phyloP scores from a whole-genome alignment of 805 yeast genomes.

The Metschnikowia vanudenii region DNA sequence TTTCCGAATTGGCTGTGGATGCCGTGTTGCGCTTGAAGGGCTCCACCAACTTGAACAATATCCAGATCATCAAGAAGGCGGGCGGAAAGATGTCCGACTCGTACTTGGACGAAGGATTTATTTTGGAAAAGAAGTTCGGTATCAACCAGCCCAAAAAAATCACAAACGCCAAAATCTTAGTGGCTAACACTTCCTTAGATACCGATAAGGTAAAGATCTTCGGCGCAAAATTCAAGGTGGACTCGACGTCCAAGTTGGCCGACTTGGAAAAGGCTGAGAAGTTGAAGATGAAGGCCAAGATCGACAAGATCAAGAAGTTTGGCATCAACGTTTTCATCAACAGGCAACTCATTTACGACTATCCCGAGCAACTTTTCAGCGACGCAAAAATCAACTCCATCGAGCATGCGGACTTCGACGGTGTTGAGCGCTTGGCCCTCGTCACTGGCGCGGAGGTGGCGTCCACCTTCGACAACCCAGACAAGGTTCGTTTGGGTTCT shows the following conservation, averaged over 20 bases:
- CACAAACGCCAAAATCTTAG: slow-evolving; percentile 78
- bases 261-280: slow-evolving; percentile 93
- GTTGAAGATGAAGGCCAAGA: slow-evolving; percentile 86
- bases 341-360: slow-evolving; percentile 95
- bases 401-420: slow-evolving; percentile 98
- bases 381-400: slow-evolving; percentile 86
- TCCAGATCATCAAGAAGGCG: slow-evolving; percentile 87
- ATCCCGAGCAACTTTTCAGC: slow-evolving; percentile 93
- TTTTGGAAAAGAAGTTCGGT: slow-evolving; percentile 88
- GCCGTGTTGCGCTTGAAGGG: slow-evolving; percentile 88
- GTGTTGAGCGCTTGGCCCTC: slow-evolving; percentile 91
- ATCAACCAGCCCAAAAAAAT: slow-evolving; percentile 88
- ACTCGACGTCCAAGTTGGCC: slow-evolving; percentile 89
- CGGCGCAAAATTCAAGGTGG: slow-evolving; percentile 97
- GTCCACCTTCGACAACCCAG: slow-evolving; percentile 93
- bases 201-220: slow-evolving; percentile 97
- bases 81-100: slow-evolving; percentile 94
- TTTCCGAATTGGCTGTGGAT: slow-evolving; percentile 88
- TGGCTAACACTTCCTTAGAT: slow-evolving; percentile 95
- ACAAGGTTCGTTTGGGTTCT: slow-evolving; percentile 77
- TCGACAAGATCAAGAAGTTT: slow-evolving; percentile 84
- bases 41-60: slow-evolving; percentile 83
- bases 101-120: slow-evolving; percentile 93
- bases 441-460: slow-evolving; percentile 99
- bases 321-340: slow-evolving; percentile 89